phyloP scores from a whole-genome alignment of 78 protist species.

The Dictyostelium citrinum region DNA sequence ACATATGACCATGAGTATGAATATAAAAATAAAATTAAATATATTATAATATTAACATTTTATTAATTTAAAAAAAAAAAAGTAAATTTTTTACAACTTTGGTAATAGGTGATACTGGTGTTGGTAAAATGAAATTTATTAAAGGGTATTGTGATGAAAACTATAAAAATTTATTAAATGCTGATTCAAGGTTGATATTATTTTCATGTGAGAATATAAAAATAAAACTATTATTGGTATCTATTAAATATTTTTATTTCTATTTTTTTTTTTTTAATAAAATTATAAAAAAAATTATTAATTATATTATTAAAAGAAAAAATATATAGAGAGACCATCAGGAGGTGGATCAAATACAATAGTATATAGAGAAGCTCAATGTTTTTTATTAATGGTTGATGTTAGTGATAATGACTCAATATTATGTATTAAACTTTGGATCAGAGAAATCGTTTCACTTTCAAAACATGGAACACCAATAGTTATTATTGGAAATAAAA shows the following conservation, averaged over 20 bases:
- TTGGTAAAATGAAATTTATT: neutral
- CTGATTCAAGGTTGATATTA: neutral
- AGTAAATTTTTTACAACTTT: neutral
- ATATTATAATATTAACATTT: neutral
- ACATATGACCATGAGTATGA: neutral
- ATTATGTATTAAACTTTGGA: neutral
- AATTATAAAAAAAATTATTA: no score
- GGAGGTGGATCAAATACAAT: neutral
- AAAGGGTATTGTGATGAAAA: neutral
- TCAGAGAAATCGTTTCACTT: neutral
- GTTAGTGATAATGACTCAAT: neutral
- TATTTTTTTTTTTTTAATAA: neutral
- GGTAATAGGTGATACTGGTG: neutral
- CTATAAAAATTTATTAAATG: neutral
- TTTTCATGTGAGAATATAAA: neutral
- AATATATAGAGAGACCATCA: neutral
- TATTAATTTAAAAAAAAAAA: neutral
- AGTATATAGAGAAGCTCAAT: neutral
- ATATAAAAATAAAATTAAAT: neutral
- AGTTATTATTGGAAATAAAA: neutral
- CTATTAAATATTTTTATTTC: no score
- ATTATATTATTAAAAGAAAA: neutral
- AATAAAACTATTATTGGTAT: neutral
- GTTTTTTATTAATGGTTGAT: conserved; percentile 1
- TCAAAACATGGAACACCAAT: neutral